phyloP scores from a whole-genome alignment of 345 rosid species.

The Eutrema yunnanense region DNA sequence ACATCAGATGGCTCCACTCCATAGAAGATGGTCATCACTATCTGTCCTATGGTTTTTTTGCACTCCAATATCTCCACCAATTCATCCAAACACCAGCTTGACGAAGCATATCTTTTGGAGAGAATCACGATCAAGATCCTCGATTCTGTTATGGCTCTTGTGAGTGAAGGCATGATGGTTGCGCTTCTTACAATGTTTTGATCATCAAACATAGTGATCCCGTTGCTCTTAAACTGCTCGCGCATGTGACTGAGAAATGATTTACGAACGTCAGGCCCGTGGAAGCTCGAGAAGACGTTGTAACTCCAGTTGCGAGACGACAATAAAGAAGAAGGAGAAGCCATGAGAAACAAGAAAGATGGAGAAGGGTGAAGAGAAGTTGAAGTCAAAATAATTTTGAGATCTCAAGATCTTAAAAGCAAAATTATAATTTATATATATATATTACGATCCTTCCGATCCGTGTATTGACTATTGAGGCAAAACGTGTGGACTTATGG shows the following conservation, averaged over 20 bases:
- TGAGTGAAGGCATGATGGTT: not conserved
- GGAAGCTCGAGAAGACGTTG: not conserved
- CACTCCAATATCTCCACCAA: not conserved
- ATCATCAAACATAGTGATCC: not conserved
- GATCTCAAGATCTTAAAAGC: no score
- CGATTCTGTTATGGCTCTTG: not conserved
- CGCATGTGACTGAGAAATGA: not conserved
- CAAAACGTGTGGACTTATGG: no score
- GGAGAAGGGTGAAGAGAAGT: not conserved
- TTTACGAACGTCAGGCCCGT: not conserved
- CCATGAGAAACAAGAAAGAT: not conserved
- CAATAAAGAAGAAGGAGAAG: not conserved
- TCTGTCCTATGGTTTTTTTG: not conserved
- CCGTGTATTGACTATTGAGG: no score
- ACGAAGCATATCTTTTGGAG: not conserved
- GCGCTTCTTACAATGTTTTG: not conserved
- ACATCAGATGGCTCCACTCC: not conserved
- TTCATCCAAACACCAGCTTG: not conserved
- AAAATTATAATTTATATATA: no score
- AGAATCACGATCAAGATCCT: not conserved
- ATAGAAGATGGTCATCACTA: not conserved
- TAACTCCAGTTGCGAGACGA: not conserved
- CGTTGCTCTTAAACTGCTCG: not conserved
- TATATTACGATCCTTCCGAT: no score
- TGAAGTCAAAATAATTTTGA: not conserved